These are phyloP conservation scores for Sporisorium scitamineum DNA, from an alignment of 1,284 basidiomycete species.

Conservation along the genomic window DNA sequence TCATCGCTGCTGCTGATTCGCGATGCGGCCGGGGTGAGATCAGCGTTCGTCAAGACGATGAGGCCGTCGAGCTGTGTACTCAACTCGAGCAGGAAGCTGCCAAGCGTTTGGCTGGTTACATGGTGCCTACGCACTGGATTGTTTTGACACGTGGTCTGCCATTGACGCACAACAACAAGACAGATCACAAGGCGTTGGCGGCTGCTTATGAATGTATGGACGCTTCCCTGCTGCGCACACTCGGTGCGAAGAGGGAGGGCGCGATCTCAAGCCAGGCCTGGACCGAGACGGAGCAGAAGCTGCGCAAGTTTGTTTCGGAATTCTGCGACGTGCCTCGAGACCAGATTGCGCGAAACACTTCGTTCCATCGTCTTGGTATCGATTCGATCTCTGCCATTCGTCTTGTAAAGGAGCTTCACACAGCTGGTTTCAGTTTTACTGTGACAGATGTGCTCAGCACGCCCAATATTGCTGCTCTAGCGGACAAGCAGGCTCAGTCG, in stretches of 20 bases:
- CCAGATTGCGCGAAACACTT: slow-evolving; percentile 44
- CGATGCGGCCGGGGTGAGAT: slow-evolving; percentile 9
- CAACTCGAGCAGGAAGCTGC: slow-evolving; percentile 46
- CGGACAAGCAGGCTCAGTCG: slow-evolving; percentile 22
- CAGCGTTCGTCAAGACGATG: slow-evolving; percentile 28
- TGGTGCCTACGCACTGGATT: slow-evolving; percentile 62
- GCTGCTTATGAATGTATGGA: slow-evolving; percentile 38
- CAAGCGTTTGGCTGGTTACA: slow-evolving; percentile 58
- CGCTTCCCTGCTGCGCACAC: slow-evolving; percentile 17
- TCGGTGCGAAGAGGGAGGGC: slow-evolving; percentile 29
- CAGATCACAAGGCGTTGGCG: slow-evolving; percentile 53
- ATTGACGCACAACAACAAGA: slow-evolving; percentile 67
- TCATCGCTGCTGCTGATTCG: slow-evolving; percentile 30
- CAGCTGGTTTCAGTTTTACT: slow-evolving; percentile 26
- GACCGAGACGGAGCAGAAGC: slow-evolving; percentile 35
- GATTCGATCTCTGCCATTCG: slow-evolving; percentile 65
- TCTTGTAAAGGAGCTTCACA: slow-evolving; percentile 45
- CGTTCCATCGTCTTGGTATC: slow-evolving; percentile 64
- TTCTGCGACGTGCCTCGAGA: slow-evolving; percentile 32
- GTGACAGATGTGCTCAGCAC: slow-evolving; percentile 53
- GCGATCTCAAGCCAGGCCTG: slow-evolving; percentile 21
- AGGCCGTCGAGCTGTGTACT: slow-evolving; percentile 37
- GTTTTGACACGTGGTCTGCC: slow-evolving; percentile 49
- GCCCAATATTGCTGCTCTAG: slow-evolving; percentile 48
- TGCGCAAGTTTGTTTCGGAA: slow-evolving; percentile 32